Evolutionary conservation across 768 basidiomycete species (phyloP).

Genomic region (Leccinum olivaceopallidum): DNA sequence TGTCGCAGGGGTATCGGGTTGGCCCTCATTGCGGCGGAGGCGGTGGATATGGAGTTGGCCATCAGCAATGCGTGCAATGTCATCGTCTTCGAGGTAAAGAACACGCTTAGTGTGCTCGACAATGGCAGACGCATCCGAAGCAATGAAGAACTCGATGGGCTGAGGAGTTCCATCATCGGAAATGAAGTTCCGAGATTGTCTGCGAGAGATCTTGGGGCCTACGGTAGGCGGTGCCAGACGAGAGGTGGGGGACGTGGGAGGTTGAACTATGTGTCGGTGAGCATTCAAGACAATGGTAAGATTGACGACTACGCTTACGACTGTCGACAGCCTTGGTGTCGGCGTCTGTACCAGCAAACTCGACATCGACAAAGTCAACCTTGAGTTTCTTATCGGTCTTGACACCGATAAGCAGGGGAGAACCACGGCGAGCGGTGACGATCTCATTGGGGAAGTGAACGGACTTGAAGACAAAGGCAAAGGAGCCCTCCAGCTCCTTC

Average conservation of each 20-base stretch:
- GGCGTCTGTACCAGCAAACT: slow-evolving; percentile 77
- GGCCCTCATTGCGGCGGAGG: slow-evolving; percentile 82
- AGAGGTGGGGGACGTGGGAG: slow-evolving; percentile 53
- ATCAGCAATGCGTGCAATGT: slow-evolving; percentile 96
- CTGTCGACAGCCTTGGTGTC: slow-evolving; percentile 44
- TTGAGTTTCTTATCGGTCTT: slow-evolving; percentile 99
- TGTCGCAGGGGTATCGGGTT: slow-evolving; percentile 58
- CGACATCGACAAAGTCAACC: slow-evolving; percentile 99
- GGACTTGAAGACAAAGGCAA: slow-evolving; percentile 99
- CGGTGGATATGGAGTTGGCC: slow-evolving; percentile 99
- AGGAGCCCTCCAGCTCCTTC: slow-evolving; percentile 98
- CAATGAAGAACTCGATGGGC: slow-evolving; percentile 99
- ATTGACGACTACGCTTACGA: slow-evolving; percentile 35
- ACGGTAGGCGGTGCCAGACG: slow-evolving; percentile 65
- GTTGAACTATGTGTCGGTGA: slow-evolving; percentile 35
- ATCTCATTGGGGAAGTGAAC: slow-evolving; percentile 93
- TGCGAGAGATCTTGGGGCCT: slow-evolving; percentile 80
- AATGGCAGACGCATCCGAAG: slow-evolving; percentile 94
- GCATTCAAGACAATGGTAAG: neutral
- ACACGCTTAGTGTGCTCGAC: slow-evolving; percentile 99
- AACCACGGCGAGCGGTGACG: slow-evolving; percentile 95
- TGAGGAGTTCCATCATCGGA: slow-evolving; percentile 98
- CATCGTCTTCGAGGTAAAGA: slow-evolving; percentile 97
- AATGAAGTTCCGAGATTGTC: slow-evolving; percentile 97
- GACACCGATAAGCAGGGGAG: slow-evolving; percentile 94